Evolutionary conservation across 495 filamentous ascomycete species (phyloP), one percentile per base, ranked within the genome.

Genomic region (Gamarada debralockiae): DNA sequence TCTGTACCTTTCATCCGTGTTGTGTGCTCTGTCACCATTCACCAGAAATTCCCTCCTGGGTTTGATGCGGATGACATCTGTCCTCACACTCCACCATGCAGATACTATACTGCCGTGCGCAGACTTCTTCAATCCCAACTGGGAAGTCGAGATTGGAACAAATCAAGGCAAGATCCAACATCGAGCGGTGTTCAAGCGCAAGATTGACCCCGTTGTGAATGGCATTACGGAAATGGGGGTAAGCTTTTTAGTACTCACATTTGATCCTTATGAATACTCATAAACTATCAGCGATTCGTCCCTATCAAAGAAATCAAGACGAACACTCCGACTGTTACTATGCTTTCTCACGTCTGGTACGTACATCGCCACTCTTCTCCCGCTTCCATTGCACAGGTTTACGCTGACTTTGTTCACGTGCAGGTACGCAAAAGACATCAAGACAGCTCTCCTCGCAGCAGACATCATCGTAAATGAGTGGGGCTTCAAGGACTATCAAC

Each of bases 161-260:
- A 74, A 75, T 49, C 70, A 81, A 58, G 80, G 80, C 44, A 67
- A 67, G 0, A 69, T 84, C 38, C 73, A 77, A 40, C 82, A 85
- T 60, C 77, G 79, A 44, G 78, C 77, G 48, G 67, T 68, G 5
- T 86, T 85, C 65, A 66, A 65, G 14, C 70, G 82, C 21, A 85
- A 85, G 64, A 76, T 86, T 14, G 82, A 86, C 56, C 82, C 82
- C 2, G 81, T 86, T 17, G 81, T 85, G 57, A 86, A 86, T 55
- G 82, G 82, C 27, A 85, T 85, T 63, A 77, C 73, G 27, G 76
- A 86, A 55, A 83, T 84, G 81, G 70, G n/a, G n/a, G n/a, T n/a
- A n/a, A n/a, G n/a, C n/a, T n/a, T n/a, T n/a, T n/a, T n/a, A n/a
- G n/a, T n/a, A n/a, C n/a, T n/a, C n/a, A n/a, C n/a, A n/a, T n/a